Conservation (phyloP, 2,329 filamentous ascomycete species). For the Verticillium albo-atrum region DNA sequence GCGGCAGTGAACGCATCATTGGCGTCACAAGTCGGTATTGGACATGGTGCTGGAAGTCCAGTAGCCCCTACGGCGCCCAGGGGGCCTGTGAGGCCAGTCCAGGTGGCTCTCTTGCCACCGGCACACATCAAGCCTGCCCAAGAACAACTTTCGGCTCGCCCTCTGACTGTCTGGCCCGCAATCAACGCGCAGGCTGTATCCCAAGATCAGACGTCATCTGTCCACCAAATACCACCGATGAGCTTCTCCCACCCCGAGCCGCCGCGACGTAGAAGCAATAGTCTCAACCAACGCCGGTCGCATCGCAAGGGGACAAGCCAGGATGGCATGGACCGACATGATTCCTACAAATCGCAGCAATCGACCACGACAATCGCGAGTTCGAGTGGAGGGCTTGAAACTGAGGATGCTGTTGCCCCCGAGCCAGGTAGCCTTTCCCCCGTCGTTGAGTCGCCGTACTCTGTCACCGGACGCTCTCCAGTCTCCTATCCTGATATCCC, state of each 20-base stretch:
- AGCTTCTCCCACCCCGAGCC: constrained; percentile 14
- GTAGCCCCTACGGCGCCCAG: constrained; percentile 3
- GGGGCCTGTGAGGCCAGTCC: neutral
- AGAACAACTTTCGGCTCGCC: neutral
- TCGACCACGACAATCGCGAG: constrained; percentile 35
- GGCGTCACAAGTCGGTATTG: constrained; percentile 9
- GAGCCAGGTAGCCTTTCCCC: constrained; percentile 36
- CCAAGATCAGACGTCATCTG: neutral
- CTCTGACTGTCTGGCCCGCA: neutral
- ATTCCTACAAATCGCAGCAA: constrained; percentile 11
- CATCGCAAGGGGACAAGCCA: constrained; percentile 2
- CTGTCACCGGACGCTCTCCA: constrained; percentile 22
- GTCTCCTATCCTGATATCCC: constrained; percentile 26
- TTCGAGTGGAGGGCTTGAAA: constrained; percentile 7
- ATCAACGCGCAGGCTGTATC: neutral
- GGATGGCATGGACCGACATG: constrained; percentile 9
- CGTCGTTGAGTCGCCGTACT: constrained; percentile 41
- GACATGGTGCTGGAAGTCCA: constrained; percentile 10
- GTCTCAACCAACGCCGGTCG: constrained; percentile 5
- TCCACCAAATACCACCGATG: constrained; percentile 16
- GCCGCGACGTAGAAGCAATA: constrained; percentile 11
- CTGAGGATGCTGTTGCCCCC: constrained; percentile 15
- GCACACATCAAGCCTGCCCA: neutral
- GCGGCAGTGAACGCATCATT: constrained; percentile 12
- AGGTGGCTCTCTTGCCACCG: neutral